Evolutionary conservation across 257 asterid genomes (phyloP), one percentile per base, ranked within the genome.

Genomic region (Euphrasia confusa): DNA sequence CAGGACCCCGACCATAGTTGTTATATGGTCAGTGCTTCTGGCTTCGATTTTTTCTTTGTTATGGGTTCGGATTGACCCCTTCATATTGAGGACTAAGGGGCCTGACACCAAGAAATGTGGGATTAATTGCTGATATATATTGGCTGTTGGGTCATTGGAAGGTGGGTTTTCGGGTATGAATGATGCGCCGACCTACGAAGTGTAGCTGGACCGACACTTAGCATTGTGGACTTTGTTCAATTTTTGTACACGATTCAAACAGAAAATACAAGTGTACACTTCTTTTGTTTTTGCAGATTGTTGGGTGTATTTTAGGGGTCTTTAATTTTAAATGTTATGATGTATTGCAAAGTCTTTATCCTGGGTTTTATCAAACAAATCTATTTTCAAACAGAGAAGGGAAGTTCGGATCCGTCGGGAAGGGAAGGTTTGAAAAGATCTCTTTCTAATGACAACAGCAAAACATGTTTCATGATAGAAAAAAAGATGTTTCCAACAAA

Each of bases 1-100:
- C 63, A 78, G 95, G 70, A 83, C 91, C 15, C 95, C 95, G 15
- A 86, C 95, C 65, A 86, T 86, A 64, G 95, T 86, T 27, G 72
- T 83, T 39, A 83, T 86, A 66, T 83, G 95, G 89, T 83, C 92
- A 30, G 68, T 86, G 33, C 89, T 86, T 56, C 63, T 86, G 61
- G 95, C 95, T 52, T 86, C 95, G 49, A 83, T 86, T 59, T 86
- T 86, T 76, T 81, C 92, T 37, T 80, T 86, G 84, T 77, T 85
- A 18, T 85, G 94, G 94, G 90, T 85, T 37, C 60, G 94, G 58
- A 85, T 85, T 11, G 95, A 85, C 21, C 95, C 95, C 8, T 86
- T 83, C 62, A 70, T 83, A 61, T 63, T 84, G 11, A 77, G 73
- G 71, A 81, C 90, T 49, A 85, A 79, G 76, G 95, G 95, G 50